Conservation (phyloP, 2,329 filamentous ascomycete genomes). For the Trichoderma semiorbis region DNA sequence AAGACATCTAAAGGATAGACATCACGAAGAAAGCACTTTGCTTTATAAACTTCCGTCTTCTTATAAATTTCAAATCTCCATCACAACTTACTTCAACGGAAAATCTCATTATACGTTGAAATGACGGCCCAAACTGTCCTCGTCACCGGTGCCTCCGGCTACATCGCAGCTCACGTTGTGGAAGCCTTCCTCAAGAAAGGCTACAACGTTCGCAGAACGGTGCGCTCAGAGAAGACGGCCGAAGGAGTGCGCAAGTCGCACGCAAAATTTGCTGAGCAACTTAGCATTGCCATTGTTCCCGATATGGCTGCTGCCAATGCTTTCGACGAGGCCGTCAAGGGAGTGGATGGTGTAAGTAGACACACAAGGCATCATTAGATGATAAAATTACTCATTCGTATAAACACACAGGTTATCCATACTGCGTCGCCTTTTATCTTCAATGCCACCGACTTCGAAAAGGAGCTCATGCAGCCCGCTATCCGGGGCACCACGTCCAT, state of each 20-base stretch:
- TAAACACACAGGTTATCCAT: neutral
- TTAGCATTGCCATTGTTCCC: neutral
- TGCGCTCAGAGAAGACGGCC: neutral
- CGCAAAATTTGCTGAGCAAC: neutral
- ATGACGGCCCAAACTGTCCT: neutral
- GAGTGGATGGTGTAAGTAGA: neutral
- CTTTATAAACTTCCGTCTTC: neutral
- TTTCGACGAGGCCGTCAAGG: neutral
- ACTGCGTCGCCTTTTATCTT: neutral
- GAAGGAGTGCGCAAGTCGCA: neutral
- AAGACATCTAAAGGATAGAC: neutral
- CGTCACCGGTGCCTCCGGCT: neutral
- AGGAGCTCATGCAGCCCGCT: neutral
- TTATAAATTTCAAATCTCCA: neutral
- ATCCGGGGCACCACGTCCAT: neutral
- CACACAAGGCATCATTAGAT: accelerated
- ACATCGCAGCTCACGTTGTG: neutral
- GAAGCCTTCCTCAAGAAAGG: neutral
- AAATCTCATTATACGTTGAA: neutral
- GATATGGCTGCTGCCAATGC: neutral
- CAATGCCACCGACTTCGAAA: neutral
- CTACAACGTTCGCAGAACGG: neutral
- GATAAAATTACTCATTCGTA: accelerated
- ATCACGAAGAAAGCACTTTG: neutral
- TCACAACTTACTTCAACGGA: neutral